Conservation (phyloP, 768 basidiomycete genomes). For the Myochromella boudieri region DNA sequence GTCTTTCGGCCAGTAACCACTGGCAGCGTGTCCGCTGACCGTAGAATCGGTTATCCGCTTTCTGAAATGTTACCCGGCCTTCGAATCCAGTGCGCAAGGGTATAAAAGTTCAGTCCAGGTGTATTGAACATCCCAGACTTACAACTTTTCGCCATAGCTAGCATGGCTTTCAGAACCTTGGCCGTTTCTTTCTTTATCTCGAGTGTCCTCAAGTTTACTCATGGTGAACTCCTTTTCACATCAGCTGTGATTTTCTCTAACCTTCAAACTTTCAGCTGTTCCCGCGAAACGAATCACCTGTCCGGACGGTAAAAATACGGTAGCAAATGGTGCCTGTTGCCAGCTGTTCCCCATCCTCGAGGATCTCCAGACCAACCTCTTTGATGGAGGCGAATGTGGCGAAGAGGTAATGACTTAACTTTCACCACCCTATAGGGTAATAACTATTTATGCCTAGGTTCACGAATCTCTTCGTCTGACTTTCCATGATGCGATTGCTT, state of each 20-base stretch:
- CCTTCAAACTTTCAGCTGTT: conserved; percentile 6
- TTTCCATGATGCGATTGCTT: conserved; percentile 45
- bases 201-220: background rate
- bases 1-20: no score
- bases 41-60: no score
- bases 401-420: conserved; percentile 23
- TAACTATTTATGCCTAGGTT: background rate
- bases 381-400: conserved; percentile 35
- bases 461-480: conserved; percentile 27
- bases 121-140: no score
- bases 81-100: no score
- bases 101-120: no score
- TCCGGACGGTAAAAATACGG: conserved; percentile 24
- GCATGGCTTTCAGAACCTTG: background rate
- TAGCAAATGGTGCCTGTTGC: conserved; percentile 36
- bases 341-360: conserved; percentile 38
- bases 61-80: no score
- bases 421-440: background rate
- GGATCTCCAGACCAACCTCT: conserved; percentile 37
- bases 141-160: background rate
- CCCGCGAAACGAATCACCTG: conserved; percentile 22
- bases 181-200: conserved; percentile 2
- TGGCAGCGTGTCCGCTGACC: no score
- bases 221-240: background rate
- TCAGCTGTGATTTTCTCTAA: background rate